These are phyloP conservation scores for Quercus suber DNA, from an alignment of 306 rosid species.

Conservation along the genomic window DNA sequence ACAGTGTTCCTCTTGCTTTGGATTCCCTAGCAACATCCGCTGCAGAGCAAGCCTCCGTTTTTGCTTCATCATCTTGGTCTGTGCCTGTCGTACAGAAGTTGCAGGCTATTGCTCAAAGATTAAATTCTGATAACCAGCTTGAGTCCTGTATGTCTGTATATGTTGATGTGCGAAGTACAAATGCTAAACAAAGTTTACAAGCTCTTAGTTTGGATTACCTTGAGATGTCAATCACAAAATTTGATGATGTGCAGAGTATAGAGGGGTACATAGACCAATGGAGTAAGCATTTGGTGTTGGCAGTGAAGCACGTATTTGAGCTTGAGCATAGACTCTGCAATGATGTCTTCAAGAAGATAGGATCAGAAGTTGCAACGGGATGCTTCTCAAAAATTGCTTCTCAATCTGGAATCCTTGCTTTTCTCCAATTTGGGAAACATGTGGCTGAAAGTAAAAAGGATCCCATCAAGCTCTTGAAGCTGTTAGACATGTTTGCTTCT, in stretches of 20 bases:
- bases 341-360: slow-evolving; percentile 47
- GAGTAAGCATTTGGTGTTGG: slow-evolving; percentile 60
- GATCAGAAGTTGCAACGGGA: slow-evolving; percentile 33
- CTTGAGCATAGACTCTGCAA: slow-evolving; percentile 50
- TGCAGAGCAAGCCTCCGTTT: slow-evolving; percentile 17
- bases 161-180: slow-evolving; percentile 50
- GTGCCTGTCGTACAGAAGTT: slow-evolving; percentile 42
- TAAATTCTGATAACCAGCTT: slow-evolving; percentile 49
- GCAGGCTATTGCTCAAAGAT: slow-evolving; percentile 46
- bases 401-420: slow-evolving; percentile 56
- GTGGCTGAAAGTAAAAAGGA: slow-evolving; percentile 52
- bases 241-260: slow-evolving; percentile 29
- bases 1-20: slow-evolving; percentile 37
- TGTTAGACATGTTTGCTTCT: slow-evolving; percentile 62
- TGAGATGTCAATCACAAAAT: slow-evolving; percentile 31
- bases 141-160: slow-evolving; percentile 51
- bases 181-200: slow-evolving; percentile 50
- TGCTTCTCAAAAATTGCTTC: slow-evolving; percentile 58
- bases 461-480: slow-evolving; percentile 70
- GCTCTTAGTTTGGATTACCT: slow-evolving; percentile 71
- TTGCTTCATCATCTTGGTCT: slow-evolving; percentile 25
- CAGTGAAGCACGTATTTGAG: slow-evolving; percentile 48
- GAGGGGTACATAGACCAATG: slow-evolving; percentile 57
- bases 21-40: slow-evolving; percentile 26
- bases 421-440: slow-evolving; percentile 64